Base-by-base conservation (phyloP, 2,329 filamentous ascomycete species). In the Aspergillus ibericus region DNA sequence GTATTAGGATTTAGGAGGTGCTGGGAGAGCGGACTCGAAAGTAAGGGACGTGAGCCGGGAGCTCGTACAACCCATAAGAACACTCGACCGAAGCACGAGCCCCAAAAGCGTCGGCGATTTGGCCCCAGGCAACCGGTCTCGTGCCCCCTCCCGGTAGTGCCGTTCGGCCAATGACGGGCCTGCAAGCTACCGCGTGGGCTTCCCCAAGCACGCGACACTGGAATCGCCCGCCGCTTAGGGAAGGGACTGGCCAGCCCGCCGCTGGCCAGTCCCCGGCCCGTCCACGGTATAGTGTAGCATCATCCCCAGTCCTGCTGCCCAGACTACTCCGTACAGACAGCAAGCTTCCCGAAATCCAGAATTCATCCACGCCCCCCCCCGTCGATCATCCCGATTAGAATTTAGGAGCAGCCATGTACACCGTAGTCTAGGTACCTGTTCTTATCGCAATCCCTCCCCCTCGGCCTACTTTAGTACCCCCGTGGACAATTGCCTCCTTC, bases 191-290 rank as follows among this genome's bases (percentile, higher is more conserved):
- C 71, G 69, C 71, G 72, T 75, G 72, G 67, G 66, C 67, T 57
- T 51, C 27, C 53, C 16, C 58, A 70, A 73, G 72, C 72, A 74
- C 72, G 72, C 72, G 72, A 74, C 72, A 74, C 70, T 64, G 55
- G 42, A 42, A 42, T 34, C 47, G 62, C 20, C 47, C 25, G 44
- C 53, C 57, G 38, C 10, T 42, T 42, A 18, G 38, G 38, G 38
- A 15, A 32, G 29, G 29, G 7, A 32, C 29, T 32, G 29, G 29
- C 10, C 29, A 3, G 29, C 29, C 9, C 29, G 29, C 9, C 29
- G 29, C 29, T 42, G 38, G 38, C 38, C 38, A 42, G 38, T 42
- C 38, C 18, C 38, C 18, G 38, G 10, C 10, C 38, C 38, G 9
- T 42, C 38, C 38, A 42, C 38, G 38, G 38, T 42, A 18, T 42